Evolutionary conservation across 441 rosid species (phyloP), one percentile per base, ranked within the genome.

Genomic region (Pelargonium myrrhifolium): DNA sequence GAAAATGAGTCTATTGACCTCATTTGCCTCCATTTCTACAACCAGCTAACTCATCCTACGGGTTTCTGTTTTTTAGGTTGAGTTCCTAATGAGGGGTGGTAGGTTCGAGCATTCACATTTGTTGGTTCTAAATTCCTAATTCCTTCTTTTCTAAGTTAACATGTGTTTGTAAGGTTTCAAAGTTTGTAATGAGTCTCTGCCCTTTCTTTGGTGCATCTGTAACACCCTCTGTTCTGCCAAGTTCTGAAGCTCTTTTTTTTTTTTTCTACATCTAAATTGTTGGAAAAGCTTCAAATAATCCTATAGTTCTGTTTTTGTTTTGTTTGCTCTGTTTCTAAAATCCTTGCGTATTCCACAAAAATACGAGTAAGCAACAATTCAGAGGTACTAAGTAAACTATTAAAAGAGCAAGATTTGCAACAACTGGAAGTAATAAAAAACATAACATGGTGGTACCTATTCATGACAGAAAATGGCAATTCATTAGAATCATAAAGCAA

Each of bases 31-130:
- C 55, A 28, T 53, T 40, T 59, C 56, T 55, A 56, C 56, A 62
- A 63, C 73, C 40, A 37, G 40, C 40, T 18, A 47, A 53, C 67
- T 59, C 51, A 55, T 42, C 6, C 49, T 31, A 14, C 17, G 37
- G 51, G 59, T 49, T 7, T 17, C 49, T 51, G 43, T 26, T 47
- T 55, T 67, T 67, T 18, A 63, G 64, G 62, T 42, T 4, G 68
- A 62, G 20, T 56, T 20, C 63, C 55, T 11, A 49, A 37, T 55
- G 67, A 63, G 68, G 68, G 6, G 3, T 31, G 62, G 26, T 47
- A 40, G 65, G 53, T 66, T 66, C 68, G 6, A 37, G 65, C 64
- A 59, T 58, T 59, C 69, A 68, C 39, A 65, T 73, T 70, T 45
- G 71, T 67, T 65, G 69, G 61, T 45, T 68, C 62, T 31, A 45